A percentile compares a stretch with the other conserved stretches of the same genome.
Evolutionary conservation across 768 basidiomycete genomes (phyloP).

Genomic region (Xerocomus potaroensis): DNA sequence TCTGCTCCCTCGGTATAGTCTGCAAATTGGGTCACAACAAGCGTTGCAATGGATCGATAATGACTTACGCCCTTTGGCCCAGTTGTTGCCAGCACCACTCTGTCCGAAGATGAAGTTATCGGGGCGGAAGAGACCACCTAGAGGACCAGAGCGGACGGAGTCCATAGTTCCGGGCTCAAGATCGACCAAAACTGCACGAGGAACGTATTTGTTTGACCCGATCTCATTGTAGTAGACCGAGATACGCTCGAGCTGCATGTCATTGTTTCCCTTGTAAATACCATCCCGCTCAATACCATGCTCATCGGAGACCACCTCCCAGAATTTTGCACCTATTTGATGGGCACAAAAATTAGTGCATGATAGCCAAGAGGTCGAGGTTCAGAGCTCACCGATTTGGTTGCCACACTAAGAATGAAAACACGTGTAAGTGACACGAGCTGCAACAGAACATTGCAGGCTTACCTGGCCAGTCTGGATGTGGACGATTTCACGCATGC

Average conservation of each 20-base stretch:
- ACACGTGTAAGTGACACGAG: slow-evolving; percentile 25
- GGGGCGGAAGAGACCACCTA: slow-evolving; percentile 91
- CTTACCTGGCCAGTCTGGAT: slow-evolving; percentile 96
- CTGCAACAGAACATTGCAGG: slow-evolving; percentile 6
- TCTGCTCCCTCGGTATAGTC: slow-evolving; percentile 95
- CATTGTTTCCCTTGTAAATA: slow-evolving; percentile 88
- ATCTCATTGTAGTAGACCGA: slow-evolving; percentile 98
- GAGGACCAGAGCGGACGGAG: slow-evolving; percentile 83
- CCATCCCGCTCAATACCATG: slow-evolving; percentile 95
- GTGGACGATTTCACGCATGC: slow-evolving; percentile 99
- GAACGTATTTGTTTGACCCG: slow-evolving; percentile 95
- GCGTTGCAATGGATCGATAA: accelerated
- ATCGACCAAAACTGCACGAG: slow-evolving; percentile 95
- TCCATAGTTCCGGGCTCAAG: slow-evolving; percentile 98
- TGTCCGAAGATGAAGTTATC: slow-evolving; percentile 99
- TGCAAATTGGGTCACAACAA: neutral
- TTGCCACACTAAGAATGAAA: slow-evolving; percentile 78
- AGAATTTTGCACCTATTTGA: slow-evolving; percentile 81
- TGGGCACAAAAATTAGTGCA: slow-evolving; percentile 6
- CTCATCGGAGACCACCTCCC: slow-evolving; percentile 98
- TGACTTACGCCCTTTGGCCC: slow-evolving; percentile 97
- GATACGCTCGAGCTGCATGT: slow-evolving; percentile 96
- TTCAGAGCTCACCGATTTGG: slow-evolving; percentile 80
- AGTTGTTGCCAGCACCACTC: slow-evolving; percentile 98
- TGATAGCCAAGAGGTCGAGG: no score